Base-by-base conservation (phyloP, 208 protist species). In the Trichomonas vaginalis region DNA sequence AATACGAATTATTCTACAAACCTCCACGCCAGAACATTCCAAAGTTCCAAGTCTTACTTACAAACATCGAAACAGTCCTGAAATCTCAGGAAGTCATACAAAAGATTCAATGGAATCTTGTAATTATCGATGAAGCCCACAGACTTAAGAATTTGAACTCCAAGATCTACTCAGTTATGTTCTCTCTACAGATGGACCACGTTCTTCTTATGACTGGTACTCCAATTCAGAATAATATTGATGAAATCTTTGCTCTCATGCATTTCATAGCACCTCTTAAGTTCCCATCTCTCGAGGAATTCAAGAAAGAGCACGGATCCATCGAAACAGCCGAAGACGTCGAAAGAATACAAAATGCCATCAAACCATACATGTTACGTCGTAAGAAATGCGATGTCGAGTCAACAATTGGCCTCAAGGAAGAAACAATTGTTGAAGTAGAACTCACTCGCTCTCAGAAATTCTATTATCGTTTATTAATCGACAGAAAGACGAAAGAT, bases 301-400 rank as follows among this genome's bases (percentile, higher is more conserved):
- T 98, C 42, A 96, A 96, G 35, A 15, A 92, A 51, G 40, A 86
- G 96, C 96, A 96, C 86, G 96, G 95, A 1, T 88, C 96, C 15
- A 40, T 98, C 0, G 95, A 95, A 45, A 96, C 42, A 42, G 48
- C 32, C 80, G 79, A 95, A 95, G 96, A 96, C 95, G 96, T 96
- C 37, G 96, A 95, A 95, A 96, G 48, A 35, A 90, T 98, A 15
- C 96, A 97, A 39, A 48, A 96, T 1, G 49, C 95, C 21, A 90
- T 98, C 35, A 80, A 96, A 49, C 97, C 97, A 3, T 98, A 97
- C 80, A 95, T 98, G 32, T 95, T 98, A 70, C 98, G 99, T 45
- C 98, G 99, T 96, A 98, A 99, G 61, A 99, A 99, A 96, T 97
- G 97, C 32, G 97, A 98, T 62, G 98, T 95, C 8, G 99, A 99